Conservation (phyloP, 805 yeast species). For the Candida taoyuanica region DNA sequence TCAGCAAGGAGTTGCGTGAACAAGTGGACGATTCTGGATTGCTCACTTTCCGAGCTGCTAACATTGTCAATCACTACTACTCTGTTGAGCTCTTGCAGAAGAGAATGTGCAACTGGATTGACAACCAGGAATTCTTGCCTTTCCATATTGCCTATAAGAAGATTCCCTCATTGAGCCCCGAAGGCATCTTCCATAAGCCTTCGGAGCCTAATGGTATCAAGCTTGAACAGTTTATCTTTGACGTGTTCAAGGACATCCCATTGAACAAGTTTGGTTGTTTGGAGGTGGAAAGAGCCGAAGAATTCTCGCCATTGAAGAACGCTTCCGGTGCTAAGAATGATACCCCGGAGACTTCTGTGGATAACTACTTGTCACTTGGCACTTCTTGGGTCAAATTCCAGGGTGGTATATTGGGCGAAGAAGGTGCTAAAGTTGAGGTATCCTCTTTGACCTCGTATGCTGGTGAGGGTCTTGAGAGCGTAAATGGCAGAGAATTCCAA, state of each 20-base stretch:
- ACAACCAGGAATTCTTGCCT: conserved; percentile 66
- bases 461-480: conserved; percentile 65
- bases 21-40: conserved; percentile 55
- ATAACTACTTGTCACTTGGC: conserved; percentile 59
- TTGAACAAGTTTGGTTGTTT: conserved; percentile 77
- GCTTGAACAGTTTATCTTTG: conserved; percentile 95
- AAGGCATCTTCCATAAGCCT: conserved; percentile 55
- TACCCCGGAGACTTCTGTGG: conserved; percentile 77
- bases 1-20: conserved; percentile 66
- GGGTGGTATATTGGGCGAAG: conserved; percentile 59
- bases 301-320: conserved; percentile 92
- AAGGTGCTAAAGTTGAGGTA: conserved; percentile 62
- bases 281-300: conserved; percentile 81
- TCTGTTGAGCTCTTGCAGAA: conserved; percentile 64
- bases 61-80: conserved; percentile 95
- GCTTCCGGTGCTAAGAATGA: conserved; percentile 80
- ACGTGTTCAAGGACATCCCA: conserved; percentile 79
- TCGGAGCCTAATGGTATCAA: conserved; percentile 82
- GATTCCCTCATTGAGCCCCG: conserved; percentile 52
- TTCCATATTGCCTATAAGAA: conserved; percentile 93
- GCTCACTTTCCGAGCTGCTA: conserved; percentile 84
- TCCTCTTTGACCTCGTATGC: conserved; percentile 67
- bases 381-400: conserved; percentile 66
- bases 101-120: conserved; percentile 65
- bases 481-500: conserved; percentile 42